Evolutionary conservation across 441 rosid genomes (phyloP).

Genomic region (Geranium incanum): DNA sequence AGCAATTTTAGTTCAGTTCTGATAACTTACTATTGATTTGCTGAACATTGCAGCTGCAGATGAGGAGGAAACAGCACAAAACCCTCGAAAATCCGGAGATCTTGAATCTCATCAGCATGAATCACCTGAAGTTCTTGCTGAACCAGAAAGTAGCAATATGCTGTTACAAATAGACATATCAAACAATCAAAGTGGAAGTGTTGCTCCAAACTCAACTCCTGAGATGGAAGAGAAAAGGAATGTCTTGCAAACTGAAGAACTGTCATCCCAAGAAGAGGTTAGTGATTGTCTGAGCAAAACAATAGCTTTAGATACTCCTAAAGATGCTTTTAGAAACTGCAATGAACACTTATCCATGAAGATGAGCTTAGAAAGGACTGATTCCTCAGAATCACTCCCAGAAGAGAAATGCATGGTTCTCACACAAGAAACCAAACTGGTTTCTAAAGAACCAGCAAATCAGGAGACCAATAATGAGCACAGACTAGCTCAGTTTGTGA

Average conservation of each 20-base stretch:
- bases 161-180: slow-evolving; percentile 3
- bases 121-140: slow-evolving; percentile 2
- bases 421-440: slow-evolving; percentile 15
- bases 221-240: slow-evolving; percentile 9
- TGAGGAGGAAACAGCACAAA: slow-evolving; percentile 13
- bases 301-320: slow-evolving; percentile 9
- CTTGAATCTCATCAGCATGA: slow-evolving; percentile 20
- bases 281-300: not conserved
- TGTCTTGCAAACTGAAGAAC: too few relatives aligned
- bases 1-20: not conserved
- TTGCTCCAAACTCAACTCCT: slow-evolving; percentile 14
- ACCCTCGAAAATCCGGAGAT: slow-evolving; percentile 19
- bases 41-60: slow-evolving; percentile 22
- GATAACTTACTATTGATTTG: slow-evolving; percentile 4
- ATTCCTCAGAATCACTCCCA: slow-evolving; percentile 17
- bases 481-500: not conserved
- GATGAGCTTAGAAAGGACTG: slow-evolving; percentile 8
- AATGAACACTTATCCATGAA: slow-evolving; percentile 18
- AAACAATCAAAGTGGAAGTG: slow-evolving; percentile 14
- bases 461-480: slow-evolving; percentile 18
- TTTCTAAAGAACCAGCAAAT: slow-evolving; percentile 20
- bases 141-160: slow-evolving; percentile 9
- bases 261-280: too few relatives aligned
- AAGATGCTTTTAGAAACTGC: slow-evolving; percentile 2
- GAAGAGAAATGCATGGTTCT: slow-evolving; percentile 20